These are phyloP conservation scores for Scheffersomyces stipitis DNA, from an alignment of 805 yeast genomes.

Conservation along the genomic window DNA sequence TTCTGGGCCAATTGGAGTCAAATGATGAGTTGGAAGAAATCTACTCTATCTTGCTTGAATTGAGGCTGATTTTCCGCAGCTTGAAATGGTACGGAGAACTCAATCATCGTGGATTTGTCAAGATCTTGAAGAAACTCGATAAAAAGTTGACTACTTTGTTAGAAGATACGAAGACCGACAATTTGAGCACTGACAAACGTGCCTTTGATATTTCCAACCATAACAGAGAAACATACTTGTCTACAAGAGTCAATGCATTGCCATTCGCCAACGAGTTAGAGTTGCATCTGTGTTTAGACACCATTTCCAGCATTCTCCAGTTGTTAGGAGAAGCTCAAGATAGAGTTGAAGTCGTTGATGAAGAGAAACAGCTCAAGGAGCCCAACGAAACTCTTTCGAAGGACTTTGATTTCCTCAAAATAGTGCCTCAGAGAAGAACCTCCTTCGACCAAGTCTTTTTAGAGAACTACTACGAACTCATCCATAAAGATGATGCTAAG, in stretches of 20 bases:
- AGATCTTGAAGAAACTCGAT: constrained; percentile 87
- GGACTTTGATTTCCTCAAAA: constrained; percentile 18
- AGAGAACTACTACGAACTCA: constrained; percentile 21
- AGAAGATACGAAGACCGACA: constrained; percentile 1
- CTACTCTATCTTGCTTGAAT: constrained; percentile 61
- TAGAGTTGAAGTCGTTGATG: constrained; percentile 10
- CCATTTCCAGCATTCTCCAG: constrained; percentile 52
- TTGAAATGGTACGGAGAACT: constrained; percentile 93
- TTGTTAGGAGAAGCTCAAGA: constrained; percentile 43
- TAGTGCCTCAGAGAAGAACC: constrained; percentile 21
- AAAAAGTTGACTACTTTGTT: constrained; percentile 53
- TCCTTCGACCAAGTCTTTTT: constrained; percentile 26
- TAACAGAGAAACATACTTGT: constrained; percentile 44
- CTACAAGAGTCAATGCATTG: constrained; percentile 68
- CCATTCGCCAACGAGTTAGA: constrained; percentile 76
- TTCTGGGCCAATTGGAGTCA: constrained; percentile 33
- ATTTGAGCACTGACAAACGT: constrained; percentile 9
- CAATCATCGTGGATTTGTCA: constrained; percentile 84
- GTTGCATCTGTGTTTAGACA: constrained; percentile 50
- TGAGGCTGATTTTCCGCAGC: constrained; percentile 73
- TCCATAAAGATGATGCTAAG: constrained; percentile 43
- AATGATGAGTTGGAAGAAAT: constrained; percentile 43
- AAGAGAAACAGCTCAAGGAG: constrained; percentile 1
- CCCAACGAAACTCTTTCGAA: neutral
- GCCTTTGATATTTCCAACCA: constrained; percentile 25